Evolutionary conservation across 345 rosid species (phyloP).

Genomic region (Noccaea caerulescens): DNA sequence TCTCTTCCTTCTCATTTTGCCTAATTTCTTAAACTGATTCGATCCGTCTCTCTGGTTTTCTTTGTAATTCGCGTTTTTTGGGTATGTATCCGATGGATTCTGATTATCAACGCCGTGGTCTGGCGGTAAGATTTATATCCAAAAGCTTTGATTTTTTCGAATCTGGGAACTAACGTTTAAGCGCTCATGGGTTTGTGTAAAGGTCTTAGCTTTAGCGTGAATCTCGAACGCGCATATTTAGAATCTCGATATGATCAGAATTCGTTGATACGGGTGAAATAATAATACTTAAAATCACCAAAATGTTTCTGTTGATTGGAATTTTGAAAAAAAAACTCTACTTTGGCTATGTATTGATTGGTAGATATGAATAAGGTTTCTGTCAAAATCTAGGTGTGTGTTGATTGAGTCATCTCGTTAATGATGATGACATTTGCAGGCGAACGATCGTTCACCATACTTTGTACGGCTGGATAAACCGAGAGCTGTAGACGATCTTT

Average conservation of each 20-base stretch:
- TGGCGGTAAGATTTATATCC: constrained; percentile 41
- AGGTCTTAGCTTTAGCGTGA: constrained; percentile 29
- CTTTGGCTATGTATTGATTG: constrained; percentile 13
- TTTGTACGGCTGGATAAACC: constrained; percentile 62
- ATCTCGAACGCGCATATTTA: constrained; percentile 8
- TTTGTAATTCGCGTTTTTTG: not conserved
- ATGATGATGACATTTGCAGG: constrained; percentile 31
- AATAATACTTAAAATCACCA: not conserved
- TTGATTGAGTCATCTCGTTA: constrained; percentile 7
- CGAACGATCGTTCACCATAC: constrained; percentile 40
- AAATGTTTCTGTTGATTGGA: constrained; percentile 19
- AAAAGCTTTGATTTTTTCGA: constrained; percentile 7
- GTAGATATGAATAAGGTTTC: not conserved
- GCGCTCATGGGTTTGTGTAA: constrained; percentile 32
- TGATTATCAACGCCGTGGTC: constrained; percentile 42
- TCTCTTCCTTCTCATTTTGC: constrained; percentile 24
- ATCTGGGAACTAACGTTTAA: not conserved
- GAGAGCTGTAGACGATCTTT: constrained; percentile 52
- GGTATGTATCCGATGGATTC: constrained; percentile 49
- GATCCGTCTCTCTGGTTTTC: constrained; percentile 4
- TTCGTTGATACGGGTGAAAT: not conserved
- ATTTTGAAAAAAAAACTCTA: not conserved
- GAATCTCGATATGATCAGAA: not conserved
- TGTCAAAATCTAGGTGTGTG: constrained; percentile 9
- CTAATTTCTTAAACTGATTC: constrained; percentile 24